Percentiles rank a stretch among this genome's conserved stretches.
phyloP scores from a whole-genome alignment of 176 grass and related monocot species.

The Panicum miliaceum region DNA sequence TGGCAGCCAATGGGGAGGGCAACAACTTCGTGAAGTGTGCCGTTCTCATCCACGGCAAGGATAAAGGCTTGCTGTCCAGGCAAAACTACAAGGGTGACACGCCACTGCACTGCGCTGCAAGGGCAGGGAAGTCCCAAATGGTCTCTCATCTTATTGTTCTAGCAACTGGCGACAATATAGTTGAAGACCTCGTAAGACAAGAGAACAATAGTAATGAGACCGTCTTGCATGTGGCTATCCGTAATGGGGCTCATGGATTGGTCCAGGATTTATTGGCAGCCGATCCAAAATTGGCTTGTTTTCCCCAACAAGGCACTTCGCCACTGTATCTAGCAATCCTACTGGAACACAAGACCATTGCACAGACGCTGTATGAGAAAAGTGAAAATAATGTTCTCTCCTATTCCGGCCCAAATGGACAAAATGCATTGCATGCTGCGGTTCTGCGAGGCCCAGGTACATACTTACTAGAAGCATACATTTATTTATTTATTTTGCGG shows the following conservation, averaged over 20 bases:
- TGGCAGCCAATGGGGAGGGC: background rate
- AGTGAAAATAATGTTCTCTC: background rate
- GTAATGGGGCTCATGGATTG: too few relatives aligned
- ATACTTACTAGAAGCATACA: too few relatives aligned
- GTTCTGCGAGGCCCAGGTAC: background rate
- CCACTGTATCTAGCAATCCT: constrained; percentile 1
- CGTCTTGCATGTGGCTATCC: background rate
- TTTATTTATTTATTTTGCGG: too few relatives aligned
- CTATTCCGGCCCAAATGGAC: constrained; percentile 11
- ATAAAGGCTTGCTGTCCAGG: too few relatives aligned
- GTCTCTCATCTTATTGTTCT: background rate
- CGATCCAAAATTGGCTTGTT: too few relatives aligned
- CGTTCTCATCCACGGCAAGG: too few relatives aligned
- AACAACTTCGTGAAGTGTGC: background rate
- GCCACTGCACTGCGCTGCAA: background rate
- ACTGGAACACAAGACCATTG: background rate
- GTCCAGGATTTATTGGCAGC: too few relatives aligned
- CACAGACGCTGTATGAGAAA: background rate
- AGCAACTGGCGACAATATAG: too few relatives aligned
- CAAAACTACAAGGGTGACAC: background rate
- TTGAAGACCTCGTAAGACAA: background rate
- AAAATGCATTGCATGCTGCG: constrained; percentile 24
- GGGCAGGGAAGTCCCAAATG: background rate
- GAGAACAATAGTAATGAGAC: background rate
- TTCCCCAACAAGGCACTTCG: too few relatives aligned